Base-by-base conservation (phyloP, 768 basidiomycete species). In the Xerocomus potaroensis region DNA sequence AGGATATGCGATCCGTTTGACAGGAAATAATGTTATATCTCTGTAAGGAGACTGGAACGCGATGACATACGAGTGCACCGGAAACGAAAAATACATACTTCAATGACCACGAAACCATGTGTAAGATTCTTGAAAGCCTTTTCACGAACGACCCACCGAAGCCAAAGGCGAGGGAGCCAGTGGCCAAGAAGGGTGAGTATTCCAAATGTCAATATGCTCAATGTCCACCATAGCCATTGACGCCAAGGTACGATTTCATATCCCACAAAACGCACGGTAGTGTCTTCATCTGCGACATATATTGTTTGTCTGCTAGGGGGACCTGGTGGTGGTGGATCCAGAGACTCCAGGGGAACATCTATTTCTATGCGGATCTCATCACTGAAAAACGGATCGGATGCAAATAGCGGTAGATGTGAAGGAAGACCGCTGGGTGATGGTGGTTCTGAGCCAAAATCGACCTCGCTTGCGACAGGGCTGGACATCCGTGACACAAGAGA, bases 131-230 rank as follows among this genome's bases (percentile, higher is more conserved):
- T 79, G 58, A 98, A 99, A 18, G 87, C 85, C 43, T 79, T 89
- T 65, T 94, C 90, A 36, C 70, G 75, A 2, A 91, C 81, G 18
- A 89, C 87, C 79, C 86, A 94, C 23, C 80, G 80, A 41, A 98
- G 78, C 96, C 96, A 97, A 22, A 93, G 54, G 5, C 76, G 79
- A 46, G 96, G 96, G 54, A 96, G 83, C 96, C 96, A 99, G 58
- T 92, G 83, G 4, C 93, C 94, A 8, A 94, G 66, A 15, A 99
- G 74, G 10, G 77, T 84, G 18, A 97, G 70, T 5, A 79, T 64
- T 5, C 96, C 95, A 10, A 84, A 68, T 2, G 82, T 80, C 8
- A 86, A 41, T 6, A 88, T 52, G 57, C 88, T 90, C 5, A 78
- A 77, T 10, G 73, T 26, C 52, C 78, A 74, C 95, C 96, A 99